Base-by-base conservation (phyloP, 352 stramenopile genomes). In the Phytophthora fragariaefolia region DNA sequence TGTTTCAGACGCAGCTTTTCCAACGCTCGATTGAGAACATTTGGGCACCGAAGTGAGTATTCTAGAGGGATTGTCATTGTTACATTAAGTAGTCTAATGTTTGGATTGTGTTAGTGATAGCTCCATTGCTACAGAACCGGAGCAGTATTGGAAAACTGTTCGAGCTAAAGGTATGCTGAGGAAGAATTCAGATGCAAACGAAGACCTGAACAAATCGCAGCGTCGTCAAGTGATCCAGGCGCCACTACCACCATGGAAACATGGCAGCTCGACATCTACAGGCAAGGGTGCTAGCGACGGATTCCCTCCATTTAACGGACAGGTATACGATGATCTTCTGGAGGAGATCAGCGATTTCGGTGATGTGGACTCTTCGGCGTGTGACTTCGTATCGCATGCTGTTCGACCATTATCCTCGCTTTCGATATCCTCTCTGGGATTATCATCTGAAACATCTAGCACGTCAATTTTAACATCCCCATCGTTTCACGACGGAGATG, bases 1-100 rank as follows among this genome's bases (percentile, higher is more conserved):
- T 93, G 6, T 92, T 93, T 52, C 78, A 91, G 42, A 93, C 85
- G 0, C 85, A 92, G 43, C 69, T 89, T 23, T 93, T 93, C 45
- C 79, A 92, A 52, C 74, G 78, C 3, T 92, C 88, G 26, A 73
- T 93, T 27, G 81, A 91, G 43, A 77, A 69, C 13, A 76, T 73
- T 28, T 58, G 51, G 43, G 17, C 51, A 1, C 43, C 69, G 38
- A 60, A 30, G 69, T 79, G 48, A 51, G 61, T 52, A 4, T 28
- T 18, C 18, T 54, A 13, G 66, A 3, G 13, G 23, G 20, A 7
- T n/a, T 36, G 4, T 15, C n/a, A 38, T 23, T 30, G 20, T 18
- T 52, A 17, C 7, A 15, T 17, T 42, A 5, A 2, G 43, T 38
- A 28, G 17, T 47, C 45, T 61, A 42, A 71, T 30, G 22, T 27